Base-by-base conservation (phyloP, 805 yeast species). In the Nakazawaea sp. region DNA sequence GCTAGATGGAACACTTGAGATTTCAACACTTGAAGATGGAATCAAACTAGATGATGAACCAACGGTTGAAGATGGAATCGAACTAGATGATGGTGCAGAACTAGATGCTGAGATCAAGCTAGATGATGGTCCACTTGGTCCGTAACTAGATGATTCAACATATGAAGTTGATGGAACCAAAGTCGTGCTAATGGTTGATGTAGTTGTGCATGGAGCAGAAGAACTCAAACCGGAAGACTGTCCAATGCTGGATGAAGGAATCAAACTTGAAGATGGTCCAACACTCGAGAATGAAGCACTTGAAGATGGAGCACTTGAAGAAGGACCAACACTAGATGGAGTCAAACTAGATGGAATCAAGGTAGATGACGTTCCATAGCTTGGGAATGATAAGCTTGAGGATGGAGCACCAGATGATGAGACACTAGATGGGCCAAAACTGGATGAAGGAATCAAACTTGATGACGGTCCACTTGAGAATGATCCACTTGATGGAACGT, bases 81-180 rank as follows among this genome's bases (percentile, higher is more conserved):
- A 12, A 15, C 10, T 6, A 17, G n/a, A 11, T 16, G 32, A 29
- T 9, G 19, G 10, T 8, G 13, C 8, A 9, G 28, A 7, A 18
- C 33, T 18, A 13, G 34, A 32, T 32, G 34, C 19, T 24, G 38
- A 18, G 27, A 8, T 8, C 12, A 28, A 21, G 18, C 34, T 32
- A 20, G 15, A 27, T 30, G 34, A 18, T 21, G 29, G 29, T 26
- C 29, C 29, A 26, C 16, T 16, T 12, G 29, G 13, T n/a, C 16
- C 11, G 11, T n/a, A 16, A 26, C 8, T 16, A n/a, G 16, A 12
- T 7, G 29, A 26, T 26, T n/a, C 16, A n/a, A 9, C 9, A 26
- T 16, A 7, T 4, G 35, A n/a, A n/a, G 27, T 32, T 13, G 35
- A 23, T 6, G 27, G 18, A 32, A 19, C 13, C 35, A 21, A 32